Percentiles rank a stretch among this genome's conserved stretches.
phyloP scores from a whole-genome alignment of 2,329 filamentous ascomycete species.

The Cryphonectria carpinicola region DNA sequence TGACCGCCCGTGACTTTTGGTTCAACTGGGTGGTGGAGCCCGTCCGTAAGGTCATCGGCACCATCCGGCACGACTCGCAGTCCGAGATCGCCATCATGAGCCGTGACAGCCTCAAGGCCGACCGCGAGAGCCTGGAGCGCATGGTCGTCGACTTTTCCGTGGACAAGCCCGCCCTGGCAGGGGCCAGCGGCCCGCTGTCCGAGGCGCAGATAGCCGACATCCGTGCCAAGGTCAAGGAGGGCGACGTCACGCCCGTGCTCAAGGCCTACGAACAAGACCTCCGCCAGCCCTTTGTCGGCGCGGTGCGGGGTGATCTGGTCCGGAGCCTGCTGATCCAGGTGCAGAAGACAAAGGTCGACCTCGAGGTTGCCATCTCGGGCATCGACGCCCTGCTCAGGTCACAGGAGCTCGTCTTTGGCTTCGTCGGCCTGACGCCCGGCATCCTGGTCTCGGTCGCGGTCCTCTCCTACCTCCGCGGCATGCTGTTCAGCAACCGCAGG shows the following conservation, averaged over 20 bases:
- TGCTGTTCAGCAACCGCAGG: constrained; percentile 73
- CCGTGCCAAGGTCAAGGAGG: constrained; percentile 79
- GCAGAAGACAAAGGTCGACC: constrained; percentile 98
- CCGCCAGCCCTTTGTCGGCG: constrained; percentile 78
- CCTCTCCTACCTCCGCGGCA: constrained; percentile 69
- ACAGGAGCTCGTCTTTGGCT: constrained; percentile 97
- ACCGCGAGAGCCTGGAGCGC: constrained; percentile 88
- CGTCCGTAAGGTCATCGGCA: constrained; percentile 78
- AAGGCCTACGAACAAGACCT: constrained; percentile 91
- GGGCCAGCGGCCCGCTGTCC: constrained; percentile 53
- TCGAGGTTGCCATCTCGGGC: constrained; percentile 93
- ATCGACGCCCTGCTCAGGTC: constrained; percentile 95
- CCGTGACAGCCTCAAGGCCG: constrained; percentile 85
- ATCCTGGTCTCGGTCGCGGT: constrained; percentile 82
- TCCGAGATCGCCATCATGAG: constrained; percentile 98
- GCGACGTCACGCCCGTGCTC: constrained; percentile 89
- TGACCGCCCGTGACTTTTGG: constrained; percentile 87
- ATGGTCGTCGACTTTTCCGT: constrained; percentile 98
- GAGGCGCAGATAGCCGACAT: constrained; percentile 76
- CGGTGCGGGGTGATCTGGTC: constrained; percentile 83
- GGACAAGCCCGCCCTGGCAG: constrained; percentile 72
- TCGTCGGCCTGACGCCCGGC: constrained; percentile 90
- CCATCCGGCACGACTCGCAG: constrained; percentile 88
- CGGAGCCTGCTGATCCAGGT: constrained; percentile 93
- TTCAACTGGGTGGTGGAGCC: constrained; percentile 95